Evolutionary conservation across 768 basidiomycete species (phyloP), one percentile per base, ranked within the genome.

Genomic region (Gautieria morchelliformis): DNA sequence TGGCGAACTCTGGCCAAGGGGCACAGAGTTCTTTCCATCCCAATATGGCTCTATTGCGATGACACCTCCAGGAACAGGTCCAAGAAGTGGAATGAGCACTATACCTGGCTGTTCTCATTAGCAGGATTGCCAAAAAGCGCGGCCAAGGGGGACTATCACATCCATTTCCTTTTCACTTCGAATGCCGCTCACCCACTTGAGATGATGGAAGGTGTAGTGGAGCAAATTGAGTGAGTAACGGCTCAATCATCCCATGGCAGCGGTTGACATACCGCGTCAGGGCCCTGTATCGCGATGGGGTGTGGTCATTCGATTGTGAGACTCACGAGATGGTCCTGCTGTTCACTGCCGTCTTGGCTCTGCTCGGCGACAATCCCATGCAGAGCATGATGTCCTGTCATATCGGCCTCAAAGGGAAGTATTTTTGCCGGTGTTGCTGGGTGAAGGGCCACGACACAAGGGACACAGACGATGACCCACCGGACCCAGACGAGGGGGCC

Each of bases 71-170:
- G 66, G 0, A n/a, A n/a, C n/a, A n/a, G n/a, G n/a, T n/a, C n/a
- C 67, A 69, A 27, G 41, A 61, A 64, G n/a, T 69, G 67, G 68
- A 68, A 67, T 42, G 64, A 67, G 40, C 66, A 66, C 46, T 63
- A 66, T 52, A 63, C 62, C 5, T 60, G 68, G 32, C 62, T 66
- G 4, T 64, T 68, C 48, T 66, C 66, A 3, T 19, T 60, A 5
- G 66, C 66, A 7, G 66, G 68, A 12, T 57, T 67, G 1, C 63
- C 61, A 1, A 55, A 51, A 6, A 17, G 17, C 8, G 14, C 44
- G 10, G 52, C 52, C 3, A 59, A 63, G 12, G 5, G 40, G 14
- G 54, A 58, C 17, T 59, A 53, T n/a, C 64, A 63, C 15, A 59
- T 64, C n/a, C 63, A 64, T 52, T 69, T 64, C 50, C 54, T 68